Percentiles rank a stretch among this genome's conserved stretches.
These are phyloP conservation scores for Aeschynomene evenia DNA, from an alignment of 306 rosid genomes.

Conservation along the genomic window DNA sequence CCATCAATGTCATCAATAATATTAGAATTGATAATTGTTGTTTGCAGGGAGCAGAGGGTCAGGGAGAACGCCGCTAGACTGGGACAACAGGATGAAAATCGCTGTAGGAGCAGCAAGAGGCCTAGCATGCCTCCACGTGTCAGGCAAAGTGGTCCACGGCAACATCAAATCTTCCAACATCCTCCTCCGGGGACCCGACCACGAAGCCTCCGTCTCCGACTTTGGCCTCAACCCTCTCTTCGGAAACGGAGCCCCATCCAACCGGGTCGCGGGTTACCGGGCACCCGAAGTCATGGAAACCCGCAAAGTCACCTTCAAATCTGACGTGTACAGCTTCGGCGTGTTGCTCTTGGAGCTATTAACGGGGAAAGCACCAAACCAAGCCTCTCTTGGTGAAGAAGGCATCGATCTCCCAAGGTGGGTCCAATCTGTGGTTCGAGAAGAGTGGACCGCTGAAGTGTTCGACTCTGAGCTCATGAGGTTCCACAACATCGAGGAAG, in stretches of 20 bases:
- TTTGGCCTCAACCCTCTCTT: constrained; percentile 75
- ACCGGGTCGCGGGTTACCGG: constrained; percentile 83
- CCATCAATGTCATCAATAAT: too few relatives aligned
- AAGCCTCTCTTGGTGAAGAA: constrained; percentile 88
- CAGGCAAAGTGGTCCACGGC: constrained; percentile 87
- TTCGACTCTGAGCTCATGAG: constrained; percentile 94
- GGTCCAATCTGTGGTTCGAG: constrained; percentile 97
- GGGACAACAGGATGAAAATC: constrained; percentile 88
- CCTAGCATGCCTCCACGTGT: constrained; percentile 72
- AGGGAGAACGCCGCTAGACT: constrained; percentile 88
- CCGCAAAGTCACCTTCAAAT: constrained; percentile 73
- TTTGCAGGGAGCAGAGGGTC: constrained; percentile 93
- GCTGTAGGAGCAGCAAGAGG: constrained; percentile 79
- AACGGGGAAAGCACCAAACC: constrained; percentile 95
- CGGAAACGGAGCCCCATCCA: constrained; percentile 63
- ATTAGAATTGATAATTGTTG: background rate
- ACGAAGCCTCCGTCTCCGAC: constrained; percentile 73
- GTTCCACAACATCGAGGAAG: constrained; percentile 87
- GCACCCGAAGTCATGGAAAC: constrained; percentile 86
- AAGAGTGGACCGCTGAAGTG: constrained; percentile 99
- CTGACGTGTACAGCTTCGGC: constrained; percentile 94
- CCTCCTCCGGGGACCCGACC: constrained; percentile 61
- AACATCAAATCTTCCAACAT: constrained; percentile 89
- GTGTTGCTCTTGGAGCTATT: constrained; percentile 82
- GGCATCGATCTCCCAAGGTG: constrained; percentile 94